These are phyloP conservation scores for Haplosporangium sp. DNA, from an alignment of 371 early-diverging fungal species.

Conservation along the genomic window DNA sequence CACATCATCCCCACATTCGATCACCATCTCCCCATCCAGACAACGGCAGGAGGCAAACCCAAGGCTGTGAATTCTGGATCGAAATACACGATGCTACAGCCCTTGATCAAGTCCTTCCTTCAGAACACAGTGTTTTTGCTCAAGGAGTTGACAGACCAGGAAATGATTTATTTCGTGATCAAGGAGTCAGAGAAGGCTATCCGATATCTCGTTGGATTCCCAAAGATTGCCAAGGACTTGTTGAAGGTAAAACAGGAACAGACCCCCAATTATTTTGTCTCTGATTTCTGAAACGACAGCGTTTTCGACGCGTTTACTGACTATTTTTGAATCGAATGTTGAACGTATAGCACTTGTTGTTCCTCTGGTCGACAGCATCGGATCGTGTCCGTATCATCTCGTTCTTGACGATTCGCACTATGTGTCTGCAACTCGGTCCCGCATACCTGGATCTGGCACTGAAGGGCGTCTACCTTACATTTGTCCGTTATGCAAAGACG, in stretches of 20 bases:
- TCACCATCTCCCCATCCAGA: constrained; percentile 64
- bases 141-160: constrained; percentile 79
- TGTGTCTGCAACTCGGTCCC: constrained; percentile 61
- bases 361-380: constrained; percentile 68
- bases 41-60: constrained; percentile 57
- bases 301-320: background rate
- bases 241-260: constrained; percentile 68
- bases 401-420: constrained; percentile 84
- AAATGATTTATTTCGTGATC: constrained; percentile 84
- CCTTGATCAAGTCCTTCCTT: constrained; percentile 84
- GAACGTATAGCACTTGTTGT: constrained; percentile 57
- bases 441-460: constrained; percentile 58
- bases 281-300: background rate
- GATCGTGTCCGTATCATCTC: constrained; percentile 82
- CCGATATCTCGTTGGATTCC: constrained; percentile 84
- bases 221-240: constrained; percentile 80
- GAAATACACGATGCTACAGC: constrained; percentile 79
- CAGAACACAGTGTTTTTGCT: constrained; percentile 77
- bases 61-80: constrained; percentile 64
- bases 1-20: constrained; percentile 67
- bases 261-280: background rate
- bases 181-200: constrained; percentile 82
- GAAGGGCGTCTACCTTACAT: constrained; percentile 84
- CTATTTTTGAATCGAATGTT: background rate
- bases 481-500: constrained; percentile 78